Evolutionary conservation across 768 basidiomycete genomes (phyloP).

Genomic region (Clathrus columnatus): DNA sequence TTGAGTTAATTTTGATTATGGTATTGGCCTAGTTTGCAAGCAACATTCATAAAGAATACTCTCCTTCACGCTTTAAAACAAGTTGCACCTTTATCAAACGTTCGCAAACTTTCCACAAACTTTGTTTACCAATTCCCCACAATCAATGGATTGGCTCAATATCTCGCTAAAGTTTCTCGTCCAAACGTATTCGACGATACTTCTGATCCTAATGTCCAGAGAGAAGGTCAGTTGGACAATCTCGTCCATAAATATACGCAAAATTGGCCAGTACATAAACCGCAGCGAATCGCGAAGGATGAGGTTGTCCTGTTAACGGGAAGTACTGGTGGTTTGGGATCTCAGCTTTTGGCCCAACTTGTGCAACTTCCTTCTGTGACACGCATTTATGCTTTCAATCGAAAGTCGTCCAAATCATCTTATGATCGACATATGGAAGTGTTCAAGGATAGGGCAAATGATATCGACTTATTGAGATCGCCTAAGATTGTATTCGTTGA

Average conservation of each 20-base stretch:
- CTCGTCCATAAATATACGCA: neutral
- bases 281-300: conserved; percentile 2
- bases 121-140: conserved; percentile 39
- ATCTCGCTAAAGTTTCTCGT: conserved; percentile 14
- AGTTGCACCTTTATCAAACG: conserved; percentile 8
- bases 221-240: conserved; percentile 11
- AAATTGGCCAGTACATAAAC: neutral
- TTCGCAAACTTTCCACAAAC: conserved; percentile 25
- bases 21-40: conserved; percentile 28
- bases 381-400: conserved; percentile 11
- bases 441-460: conserved; percentile 15
- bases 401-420: conserved; percentile 7
- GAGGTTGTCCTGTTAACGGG: conserved; percentile 11
- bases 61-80: conserved; percentile 25
- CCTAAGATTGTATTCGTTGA: conserved; percentile 17
- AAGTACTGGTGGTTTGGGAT: conserved; percentile 13
- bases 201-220: conserved; percentile 17
- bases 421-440: conserved; percentile 12
- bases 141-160: conserved; percentile 23
- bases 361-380: neutral
- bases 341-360: conserved; percentile 10
- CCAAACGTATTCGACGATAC: neutral
- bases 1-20: neutral
- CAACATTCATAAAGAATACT: conserved; percentile 31
- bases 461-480: conserved; percentile 12